Conservation (phyloP, 306 rosid genomes). For the Glycine soja region DNA sequence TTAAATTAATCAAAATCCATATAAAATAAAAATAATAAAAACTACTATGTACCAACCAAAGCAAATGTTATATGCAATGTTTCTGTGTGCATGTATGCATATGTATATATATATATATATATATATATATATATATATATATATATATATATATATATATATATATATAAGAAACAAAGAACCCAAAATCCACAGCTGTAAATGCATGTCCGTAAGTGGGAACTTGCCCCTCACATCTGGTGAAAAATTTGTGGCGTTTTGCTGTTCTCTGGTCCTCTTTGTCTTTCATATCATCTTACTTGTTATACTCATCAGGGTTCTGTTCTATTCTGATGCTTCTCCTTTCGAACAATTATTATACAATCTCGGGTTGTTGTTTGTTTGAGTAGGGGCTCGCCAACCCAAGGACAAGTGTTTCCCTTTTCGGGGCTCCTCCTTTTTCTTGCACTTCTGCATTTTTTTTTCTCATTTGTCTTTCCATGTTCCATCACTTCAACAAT, state of each 20-base stretch:
- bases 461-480: conserved; percentile 69
- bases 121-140: too few relatives aligned
- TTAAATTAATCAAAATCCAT: background rate
- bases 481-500: conserved; percentile 73
- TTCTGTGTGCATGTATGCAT: too few relatives aligned
- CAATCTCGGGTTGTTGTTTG: conserved; percentile 31
- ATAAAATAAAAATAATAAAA: too few relatives aligned
- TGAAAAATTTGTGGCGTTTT: conserved; percentile 53
- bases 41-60: too few relatives aligned
- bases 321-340: conserved; percentile 32
- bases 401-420: conserved; percentile 59
- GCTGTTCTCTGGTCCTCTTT: conserved; percentile 49
- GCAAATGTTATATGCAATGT: too few relatives aligned
- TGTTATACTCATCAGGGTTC: conserved; percentile 23
- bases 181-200: conserved; percentile 65
- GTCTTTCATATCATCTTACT: conserved; percentile 55
- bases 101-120: too few relatives aligned
- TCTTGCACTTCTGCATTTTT: conserved; percentile 54
- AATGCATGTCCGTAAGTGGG: conserved; percentile 53
- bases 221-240: conserved; percentile 45
- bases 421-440: conserved; percentile 56
- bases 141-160: background rate
- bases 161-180: conserved; percentile 9
- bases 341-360: conserved; percentile 47
- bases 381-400: conserved; percentile 49